Conservation (phyloP, 1,139 yeast genomes). For the Saccharomyces hybrid region DNA sequence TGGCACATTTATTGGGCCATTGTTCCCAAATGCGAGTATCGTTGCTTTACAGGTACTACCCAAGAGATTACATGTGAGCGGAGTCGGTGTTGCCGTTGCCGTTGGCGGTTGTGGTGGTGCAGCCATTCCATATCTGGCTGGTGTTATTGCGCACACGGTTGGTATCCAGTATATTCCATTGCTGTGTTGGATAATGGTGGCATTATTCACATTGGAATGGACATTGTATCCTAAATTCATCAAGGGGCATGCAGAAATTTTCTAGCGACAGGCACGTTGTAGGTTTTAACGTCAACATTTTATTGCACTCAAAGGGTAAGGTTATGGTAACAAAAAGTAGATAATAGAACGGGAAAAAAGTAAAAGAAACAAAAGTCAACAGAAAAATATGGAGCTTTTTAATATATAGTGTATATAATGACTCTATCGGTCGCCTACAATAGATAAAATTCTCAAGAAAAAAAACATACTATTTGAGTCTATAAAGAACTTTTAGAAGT, state of each 20-base stretch:
- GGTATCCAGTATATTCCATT: conserved; percentile 30
- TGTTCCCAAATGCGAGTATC: conserved; percentile 69
- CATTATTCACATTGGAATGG: conserved; percentile 30
- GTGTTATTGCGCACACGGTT: conserved; percentile 35
- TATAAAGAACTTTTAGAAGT: background rate
- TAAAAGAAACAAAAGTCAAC: background rate
- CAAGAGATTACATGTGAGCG: conserved; percentile 51
- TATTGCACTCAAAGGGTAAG: too few species aligned
- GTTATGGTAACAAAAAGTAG: background rate
- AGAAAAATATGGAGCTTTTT: background rate
- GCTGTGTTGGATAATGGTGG: conserved; percentile 24
- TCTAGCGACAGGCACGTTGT: conserved; percentile 5
- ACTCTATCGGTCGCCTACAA: background rate
- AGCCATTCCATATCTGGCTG: conserved; percentile 55
- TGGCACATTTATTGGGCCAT: conserved; percentile 72
- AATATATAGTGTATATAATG: background rate
- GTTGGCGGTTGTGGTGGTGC: conserved; percentile 82
- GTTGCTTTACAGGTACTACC: conserved; percentile 61
- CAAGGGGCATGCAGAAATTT: conserved; percentile 15
- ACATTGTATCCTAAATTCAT: conserved; percentile 27
- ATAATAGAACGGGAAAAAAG: background rate
- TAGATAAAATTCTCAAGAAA: background rate
- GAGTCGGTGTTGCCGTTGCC: conserved; percentile 71
- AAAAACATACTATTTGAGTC: background rate
- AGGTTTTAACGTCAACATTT: background rate